Percentiles rank a stretch among this genome's conserved stretches.
Evolutionary conservation across 805 yeast species (phyloP).

Genomic region (Scheffersomyces stipitis): DNA sequence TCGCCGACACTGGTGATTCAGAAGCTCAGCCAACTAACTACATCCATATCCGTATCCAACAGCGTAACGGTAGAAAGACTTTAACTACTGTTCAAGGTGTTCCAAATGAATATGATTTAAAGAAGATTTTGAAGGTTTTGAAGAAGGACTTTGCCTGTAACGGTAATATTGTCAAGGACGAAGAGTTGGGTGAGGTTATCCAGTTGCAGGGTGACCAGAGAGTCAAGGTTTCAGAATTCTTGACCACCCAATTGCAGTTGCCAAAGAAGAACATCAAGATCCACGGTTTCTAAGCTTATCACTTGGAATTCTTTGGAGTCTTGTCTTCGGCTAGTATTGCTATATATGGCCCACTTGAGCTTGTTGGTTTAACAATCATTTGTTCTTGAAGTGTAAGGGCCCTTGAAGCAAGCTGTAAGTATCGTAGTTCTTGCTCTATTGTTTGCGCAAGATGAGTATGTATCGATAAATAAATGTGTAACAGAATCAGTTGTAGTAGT

Average conservation of each 20-base stretch:
- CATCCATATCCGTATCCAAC: constrained; percentile 98
- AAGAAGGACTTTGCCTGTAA: constrained; percentile 99
- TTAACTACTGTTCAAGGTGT: constrained; percentile 98
- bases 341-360: no score
- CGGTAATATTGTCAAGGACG: constrained; percentile 96
- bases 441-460: constrained; percentile 1
- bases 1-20: constrained; percentile 99
- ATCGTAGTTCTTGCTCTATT: no score
- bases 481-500: not conserved
- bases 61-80: constrained; percentile 99
- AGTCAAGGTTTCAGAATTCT: constrained; percentile 90
- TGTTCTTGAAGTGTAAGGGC: not conserved
- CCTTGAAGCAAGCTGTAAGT: no score
- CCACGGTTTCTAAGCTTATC: constrained; percentile 79
- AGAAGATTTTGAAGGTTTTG: constrained; percentile 87
- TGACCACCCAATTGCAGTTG: constrained; percentile 80
- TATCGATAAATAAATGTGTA: constrained; percentile 5
- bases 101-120: constrained; percentile 91
- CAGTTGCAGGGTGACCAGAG: constrained; percentile 99
- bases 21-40: constrained; percentile 94
- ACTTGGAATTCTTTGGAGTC: not conserved
- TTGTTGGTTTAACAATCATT: no score
- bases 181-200: constrained; percentile 93
- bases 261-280: constrained; percentile 97
- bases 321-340: no score